Evolutionary conservation across 306 rosid genomes (phyloP).

Genomic region (Astragalus glycyphyllos): DNA sequence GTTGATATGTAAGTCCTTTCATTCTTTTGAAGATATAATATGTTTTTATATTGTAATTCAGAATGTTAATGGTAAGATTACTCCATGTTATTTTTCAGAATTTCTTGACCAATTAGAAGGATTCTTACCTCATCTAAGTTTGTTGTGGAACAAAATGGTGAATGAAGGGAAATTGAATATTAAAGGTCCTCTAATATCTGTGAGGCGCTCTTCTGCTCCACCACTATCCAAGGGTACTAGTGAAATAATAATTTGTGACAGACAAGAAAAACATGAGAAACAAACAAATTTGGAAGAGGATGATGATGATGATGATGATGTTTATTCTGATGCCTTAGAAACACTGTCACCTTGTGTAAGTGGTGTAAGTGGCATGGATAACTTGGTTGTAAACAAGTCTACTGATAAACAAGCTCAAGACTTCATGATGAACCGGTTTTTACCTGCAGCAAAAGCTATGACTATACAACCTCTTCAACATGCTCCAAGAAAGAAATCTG

Average conservation of each 20-base stretch:
- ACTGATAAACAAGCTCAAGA: constrained; percentile 73
- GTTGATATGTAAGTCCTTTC: too few relatives aligned
- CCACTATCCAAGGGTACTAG: constrained; percentile 56
- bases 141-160: constrained; percentile 64
- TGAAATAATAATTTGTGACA: constrained; percentile 42
- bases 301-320: constrained; percentile 53
- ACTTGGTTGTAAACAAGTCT: constrained; percentile 51
- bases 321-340: constrained; percentile 77
- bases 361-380: constrained; percentile 68
- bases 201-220: constrained; percentile 67
- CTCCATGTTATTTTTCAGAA: too few relatives aligned
- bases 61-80: too few relatives aligned
- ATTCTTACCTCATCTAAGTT: too few relatives aligned
- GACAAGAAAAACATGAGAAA: constrained; percentile 46
- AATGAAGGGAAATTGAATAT: constrained; percentile 76
- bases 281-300: constrained; percentile 41
- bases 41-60: too few relatives aligned
- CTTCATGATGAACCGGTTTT: constrained; percentile 90
- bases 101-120: too few relatives aligned
- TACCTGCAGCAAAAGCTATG: constrained; percentile 95
- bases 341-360: constrained; percentile 68
- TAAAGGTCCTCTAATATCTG: constrained; percentile 81
- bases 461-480: constrained; percentile 66
- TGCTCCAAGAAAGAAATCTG: constrained; percentile 51
- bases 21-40: too few relatives aligned